A percentile compares a stretch with the other conserved stretches of the same genome.
phyloP scores from a whole-genome alignment of 345 rosid genomes.

The Gossypium raimondii region DNA sequence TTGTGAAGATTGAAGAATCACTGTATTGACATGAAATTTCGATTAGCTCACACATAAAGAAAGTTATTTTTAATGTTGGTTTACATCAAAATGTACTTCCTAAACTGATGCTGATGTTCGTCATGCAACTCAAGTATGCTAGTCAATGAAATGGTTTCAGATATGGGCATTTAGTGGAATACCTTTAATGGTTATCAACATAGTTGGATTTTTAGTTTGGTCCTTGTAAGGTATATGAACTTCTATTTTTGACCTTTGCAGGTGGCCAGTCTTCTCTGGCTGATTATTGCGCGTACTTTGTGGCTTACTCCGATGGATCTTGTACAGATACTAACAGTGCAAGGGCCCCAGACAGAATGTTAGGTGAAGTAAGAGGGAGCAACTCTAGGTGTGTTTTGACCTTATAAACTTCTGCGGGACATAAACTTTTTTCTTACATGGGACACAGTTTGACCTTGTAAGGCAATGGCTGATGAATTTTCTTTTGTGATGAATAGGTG shows the following conservation, averaged over 20 bases:
- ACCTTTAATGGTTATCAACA: neutral
- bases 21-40: neutral
- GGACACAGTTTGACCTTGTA: neutral
- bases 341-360: slow-evolving; percentile 92
- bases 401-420: neutral
- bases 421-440: neutral
- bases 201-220: neutral
- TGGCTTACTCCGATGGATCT: slow-evolving; percentile 98
- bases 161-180: neutral
- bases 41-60: neutral
- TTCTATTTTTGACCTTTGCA: slow-evolving; percentile 33
- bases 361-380: slow-evolving; percentile 96
- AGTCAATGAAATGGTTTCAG: neutral
- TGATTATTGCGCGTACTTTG: slow-evolving; percentile 96
- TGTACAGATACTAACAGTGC: slow-evolving; percentile 97
- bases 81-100: neutral
- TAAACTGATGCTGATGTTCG: neutral
- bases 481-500: slow-evolving; percentile 50
- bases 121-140: neutral
- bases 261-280: slow-evolving; percentile 99
- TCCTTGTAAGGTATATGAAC: slow-evolving; percentile 3
- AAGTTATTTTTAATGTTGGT: neutral
- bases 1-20: neutral
- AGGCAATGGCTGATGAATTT: slow-evolving; percentile 22
- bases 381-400: slow-evolving; percentile 64